Evolutionary conservation across 768 basidiomycete genomes (phyloP).

Genomic region (Hypsizygus marmoreus): DNA sequence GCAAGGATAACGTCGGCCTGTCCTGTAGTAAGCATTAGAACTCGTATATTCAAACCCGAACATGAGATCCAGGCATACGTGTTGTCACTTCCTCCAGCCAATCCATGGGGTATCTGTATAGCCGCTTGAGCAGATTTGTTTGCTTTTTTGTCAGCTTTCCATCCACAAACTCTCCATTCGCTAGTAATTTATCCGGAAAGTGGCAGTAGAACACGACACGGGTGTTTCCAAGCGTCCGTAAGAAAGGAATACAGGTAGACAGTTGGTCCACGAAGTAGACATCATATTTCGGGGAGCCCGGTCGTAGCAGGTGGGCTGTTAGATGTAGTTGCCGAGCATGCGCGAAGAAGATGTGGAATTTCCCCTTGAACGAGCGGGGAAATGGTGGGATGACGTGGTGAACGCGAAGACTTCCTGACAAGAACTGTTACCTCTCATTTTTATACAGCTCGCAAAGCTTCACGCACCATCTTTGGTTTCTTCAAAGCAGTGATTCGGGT

Average conservation of each 20-base stretch:
- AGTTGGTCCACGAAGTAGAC: slow-evolving; percentile 96
- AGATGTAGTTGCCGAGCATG: slow-evolving; percentile 89
- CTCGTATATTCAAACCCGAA: background rate
- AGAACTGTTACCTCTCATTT: background rate
- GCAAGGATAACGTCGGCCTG: slow-evolving; percentile 90
- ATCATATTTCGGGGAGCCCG: slow-evolving; percentile 59
- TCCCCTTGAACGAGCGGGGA: slow-evolving; percentile 77
- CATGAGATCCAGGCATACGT: slow-evolving; percentile 45
- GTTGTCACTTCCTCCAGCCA: slow-evolving; percentile 89
- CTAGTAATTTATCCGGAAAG: slow-evolving; percentile 93
- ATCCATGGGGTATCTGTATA: slow-evolving; percentile 91
- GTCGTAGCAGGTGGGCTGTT: slow-evolving; percentile 59
- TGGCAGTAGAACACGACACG: slow-evolving; percentile 97
- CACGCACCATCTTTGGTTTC: slow-evolving; percentile 84
- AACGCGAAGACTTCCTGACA: slow-evolving; percentile 78
- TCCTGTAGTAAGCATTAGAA: slow-evolving; percentile 43
- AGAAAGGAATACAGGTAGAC: slow-evolving; percentile 85
- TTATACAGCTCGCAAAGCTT: background rate
- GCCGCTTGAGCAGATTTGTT: slow-evolving; percentile 56
- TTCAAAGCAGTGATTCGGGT: slow-evolving; percentile 85
- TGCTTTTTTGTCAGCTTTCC: slow-evolving; percentile 44
- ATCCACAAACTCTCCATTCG: slow-evolving; percentile 67
- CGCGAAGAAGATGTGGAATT: slow-evolving; percentile 87
- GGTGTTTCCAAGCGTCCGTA: slow-evolving; percentile 65
- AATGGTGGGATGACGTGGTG: slow-evolving; percentile 73